These are phyloP conservation scores for Leptographium radiaticola DNA, from an alignment of 2,329 filamentous ascomycete genomes.

Conservation along the genomic window DNA sequence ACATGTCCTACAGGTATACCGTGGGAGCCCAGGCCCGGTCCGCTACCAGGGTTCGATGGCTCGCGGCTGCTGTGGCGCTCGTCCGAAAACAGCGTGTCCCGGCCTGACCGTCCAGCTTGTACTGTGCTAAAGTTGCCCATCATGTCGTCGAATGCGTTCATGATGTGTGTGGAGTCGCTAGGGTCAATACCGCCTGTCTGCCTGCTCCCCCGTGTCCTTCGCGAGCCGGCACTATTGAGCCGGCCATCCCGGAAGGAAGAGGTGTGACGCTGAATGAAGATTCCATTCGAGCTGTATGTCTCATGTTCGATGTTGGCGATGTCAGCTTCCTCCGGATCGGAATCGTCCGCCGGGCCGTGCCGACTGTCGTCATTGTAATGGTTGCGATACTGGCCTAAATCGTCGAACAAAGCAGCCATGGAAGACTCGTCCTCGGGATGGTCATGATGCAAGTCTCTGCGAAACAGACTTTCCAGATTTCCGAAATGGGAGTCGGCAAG, in stretches of 20 bases:
- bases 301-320: constrained; percentile 45
- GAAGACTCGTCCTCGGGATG: no score
- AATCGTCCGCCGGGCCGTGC: constrained; percentile 22
- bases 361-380: not conserved
- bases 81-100: constrained; percentile 6
- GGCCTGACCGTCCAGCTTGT: constrained; percentile 6
- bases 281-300: constrained; percentile 24
- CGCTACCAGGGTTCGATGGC: not conserved
- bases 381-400: not conserved
- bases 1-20: constrained; percentile 10
- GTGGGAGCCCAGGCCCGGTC: not conserved
- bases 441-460: not conserved
- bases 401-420: not conserved
- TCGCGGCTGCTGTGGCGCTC: not conserved
- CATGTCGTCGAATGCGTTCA: constrained; percentile 30
- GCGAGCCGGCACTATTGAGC: not conserved
- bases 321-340: constrained; percentile 46
- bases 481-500: not conserved
- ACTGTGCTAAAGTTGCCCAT: constrained; percentile 20
- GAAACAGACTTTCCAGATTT: not conserved
- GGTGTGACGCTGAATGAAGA: constrained; percentile 22
- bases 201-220: not conserved
- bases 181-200: constrained; percentile 10
- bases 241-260: constrained; percentile 12
- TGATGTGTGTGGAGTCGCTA: constrained; percentile 21